Evolutionary conservation across 2,329 filamentous ascomycete species (phyloP).

Genomic region (Botrytis fabae): DNA sequence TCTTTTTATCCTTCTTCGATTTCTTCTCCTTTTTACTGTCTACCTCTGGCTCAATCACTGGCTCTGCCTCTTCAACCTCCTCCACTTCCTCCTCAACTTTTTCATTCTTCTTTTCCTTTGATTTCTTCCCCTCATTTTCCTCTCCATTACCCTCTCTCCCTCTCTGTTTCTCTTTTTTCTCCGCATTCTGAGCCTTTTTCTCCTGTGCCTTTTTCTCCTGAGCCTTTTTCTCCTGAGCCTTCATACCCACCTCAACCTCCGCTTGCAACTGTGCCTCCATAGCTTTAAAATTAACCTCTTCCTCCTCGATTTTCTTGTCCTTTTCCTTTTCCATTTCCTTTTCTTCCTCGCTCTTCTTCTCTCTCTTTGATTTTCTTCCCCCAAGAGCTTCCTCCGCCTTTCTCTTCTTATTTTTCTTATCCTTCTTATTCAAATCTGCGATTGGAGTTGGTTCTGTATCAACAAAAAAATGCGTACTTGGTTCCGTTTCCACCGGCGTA

Average conservation of each 20-base stretch:
- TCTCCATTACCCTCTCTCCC: conserved; percentile 23
- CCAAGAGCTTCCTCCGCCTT: not conserved
- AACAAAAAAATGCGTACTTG: conserved; percentile 35
- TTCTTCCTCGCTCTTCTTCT: conserved; percentile 59
- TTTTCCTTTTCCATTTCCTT: conserved; percentile 55
- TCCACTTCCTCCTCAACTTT: conserved; percentile 8
- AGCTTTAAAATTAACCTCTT: conserved; percentile 31
- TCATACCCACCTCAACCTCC: conserved; percentile 31
- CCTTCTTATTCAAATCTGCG: conserved; percentile 22
- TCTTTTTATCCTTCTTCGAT: conserved; percentile 15
- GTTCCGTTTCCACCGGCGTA: conserved; percentile 20
- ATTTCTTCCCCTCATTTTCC: conserved; percentile 23
- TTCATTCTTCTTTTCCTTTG: conserved; percentile 24
- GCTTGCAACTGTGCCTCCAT: conserved; percentile 32
- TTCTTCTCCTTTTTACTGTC: conserved; percentile 17
- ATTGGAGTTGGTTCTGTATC: conserved; percentile 36
- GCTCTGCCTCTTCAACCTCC: conserved; percentile 1
- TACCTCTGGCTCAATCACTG: conserved; percentile 3
- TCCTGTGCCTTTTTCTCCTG: conserved; percentile 27
- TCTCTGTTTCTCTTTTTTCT: conserved; percentile 28
- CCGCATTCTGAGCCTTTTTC: conserved; percentile 23
- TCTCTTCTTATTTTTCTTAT: conserved; percentile 25
- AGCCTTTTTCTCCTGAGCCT: conserved; percentile 26
- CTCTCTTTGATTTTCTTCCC: conserved; percentile 50
- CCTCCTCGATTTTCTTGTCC: conserved; percentile 53